These are phyloP conservation scores for Colletotrichum shisoi DNA, from an alignment of 2,329 filamentous ascomycete genomes.

Conservation along the genomic window DNA sequence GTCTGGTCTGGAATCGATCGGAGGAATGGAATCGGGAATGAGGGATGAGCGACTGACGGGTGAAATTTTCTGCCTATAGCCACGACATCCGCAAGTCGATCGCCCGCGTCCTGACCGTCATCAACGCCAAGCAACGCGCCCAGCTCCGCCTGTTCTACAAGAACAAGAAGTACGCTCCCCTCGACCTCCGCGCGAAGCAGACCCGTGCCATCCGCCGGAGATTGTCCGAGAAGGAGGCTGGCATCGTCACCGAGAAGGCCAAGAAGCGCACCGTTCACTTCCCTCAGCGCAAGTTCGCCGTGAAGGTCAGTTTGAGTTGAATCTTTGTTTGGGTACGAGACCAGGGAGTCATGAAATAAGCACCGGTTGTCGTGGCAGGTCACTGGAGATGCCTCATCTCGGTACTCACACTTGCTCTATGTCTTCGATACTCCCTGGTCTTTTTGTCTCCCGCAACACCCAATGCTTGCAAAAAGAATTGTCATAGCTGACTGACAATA, in stretches of 20 bases:
- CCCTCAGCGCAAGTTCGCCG: slow-evolving; percentile 97
- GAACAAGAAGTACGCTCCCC: slow-evolving; percentile 98
- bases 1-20: slow-evolving; percentile 22
- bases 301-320: slow-evolving; percentile 74
- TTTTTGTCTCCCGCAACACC: background rate
- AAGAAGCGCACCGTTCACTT: slow-evolving; percentile 97
- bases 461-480: background rate
- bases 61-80: slow-evolving; percentile 58
- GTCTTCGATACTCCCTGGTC: background rate
- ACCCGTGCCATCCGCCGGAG: slow-evolving; percentile 97
- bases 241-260: slow-evolving; percentile 86
- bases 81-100: slow-evolving; percentile 99
- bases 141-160: slow-evolving; percentile 99
- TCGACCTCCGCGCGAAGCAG: slow-evolving; percentile 98
- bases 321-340: background rate
- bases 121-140: slow-evolving; percentile 99
- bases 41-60: slow-evolving; percentile 32
- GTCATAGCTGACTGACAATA: background rate
- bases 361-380: too few relatives aligned
- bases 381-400: background rate
- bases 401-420: background rate
- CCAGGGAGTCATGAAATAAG: background rate
- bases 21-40: slow-evolving; percentile 32
- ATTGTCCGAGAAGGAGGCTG: slow-evolving; percentile 89
- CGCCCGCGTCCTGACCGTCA: slow-evolving; percentile 97